Evolutionary conservation across 1,284 basidiomycete genomes (phyloP).

Genomic region (Sanguinoderma infundibulare): DNA sequence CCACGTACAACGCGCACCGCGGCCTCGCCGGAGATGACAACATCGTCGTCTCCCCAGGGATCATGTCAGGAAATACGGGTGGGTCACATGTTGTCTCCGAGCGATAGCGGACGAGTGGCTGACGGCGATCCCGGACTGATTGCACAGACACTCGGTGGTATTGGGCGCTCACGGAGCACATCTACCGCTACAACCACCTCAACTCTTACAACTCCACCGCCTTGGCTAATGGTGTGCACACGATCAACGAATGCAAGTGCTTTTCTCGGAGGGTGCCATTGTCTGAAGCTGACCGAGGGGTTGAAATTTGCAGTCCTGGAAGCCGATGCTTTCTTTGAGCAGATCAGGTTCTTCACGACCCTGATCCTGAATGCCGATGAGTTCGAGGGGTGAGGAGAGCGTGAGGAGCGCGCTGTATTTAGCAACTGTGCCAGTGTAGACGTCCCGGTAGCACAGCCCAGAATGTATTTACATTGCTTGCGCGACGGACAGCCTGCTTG

Average conservation of each 20-base stretch:
- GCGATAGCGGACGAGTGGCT: neutral
- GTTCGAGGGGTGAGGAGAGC: constrained; percentile 21
- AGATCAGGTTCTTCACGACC: constrained; percentile 49
- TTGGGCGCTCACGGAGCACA: constrained; percentile 52
- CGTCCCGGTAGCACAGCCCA: neutral
- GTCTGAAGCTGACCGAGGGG: neutral
- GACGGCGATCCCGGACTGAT: constrained; percentile 2
- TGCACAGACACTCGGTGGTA: constrained; percentile 49
- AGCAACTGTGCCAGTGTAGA: neutral
- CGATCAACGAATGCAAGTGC: constrained; percentile 48
- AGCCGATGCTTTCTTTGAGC: constrained; percentile 44
- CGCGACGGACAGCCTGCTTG: neutral
- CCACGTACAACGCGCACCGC: constrained; percentile 44
- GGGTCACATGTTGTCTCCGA: constrained; percentile 9
- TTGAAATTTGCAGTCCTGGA: constrained; percentile 36
- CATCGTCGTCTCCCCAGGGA: constrained; percentile 48
- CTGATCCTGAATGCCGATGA: constrained; percentile 56
- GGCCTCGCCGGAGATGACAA: constrained; percentile 33
- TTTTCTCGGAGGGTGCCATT: neutral
- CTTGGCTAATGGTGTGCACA: constrained; percentile 58
- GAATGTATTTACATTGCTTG: neutral
- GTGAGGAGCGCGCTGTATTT: neutral
- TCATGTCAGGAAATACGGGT: constrained; percentile 56
- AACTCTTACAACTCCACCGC: constrained; percentile 38
- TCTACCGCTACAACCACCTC: constrained; percentile 52